These are phyloP conservation scores for Gliomastix tumulicola DNA, from an alignment of 2,329 filamentous ascomycete genomes.

Conservation along the genomic window DNA sequence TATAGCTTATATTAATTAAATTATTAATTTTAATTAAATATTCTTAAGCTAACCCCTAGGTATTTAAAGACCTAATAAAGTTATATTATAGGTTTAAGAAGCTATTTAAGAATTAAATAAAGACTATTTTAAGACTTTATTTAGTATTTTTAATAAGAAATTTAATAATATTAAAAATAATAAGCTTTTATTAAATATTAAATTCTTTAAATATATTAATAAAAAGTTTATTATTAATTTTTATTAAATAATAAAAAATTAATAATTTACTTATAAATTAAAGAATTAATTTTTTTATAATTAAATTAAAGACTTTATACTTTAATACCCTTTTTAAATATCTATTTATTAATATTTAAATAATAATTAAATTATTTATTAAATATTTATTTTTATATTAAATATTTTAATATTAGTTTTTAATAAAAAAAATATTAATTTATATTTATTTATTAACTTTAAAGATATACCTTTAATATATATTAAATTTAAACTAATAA, in stretches of 20 bases:
- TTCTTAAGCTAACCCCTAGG: no score
- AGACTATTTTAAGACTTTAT: no score
- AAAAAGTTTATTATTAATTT: no score
- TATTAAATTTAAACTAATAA: not conserved
- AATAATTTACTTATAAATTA: not conserved
- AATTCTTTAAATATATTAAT: not conserved
- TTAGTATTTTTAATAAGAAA: no score
- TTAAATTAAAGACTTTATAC: not conserved
- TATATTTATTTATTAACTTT: not conserved
- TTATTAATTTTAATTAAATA: no score
- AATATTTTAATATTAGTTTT: no score
- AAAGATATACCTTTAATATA: no score
- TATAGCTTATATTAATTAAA: no score
- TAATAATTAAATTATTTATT: not conserved
- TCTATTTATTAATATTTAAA: not conserved
- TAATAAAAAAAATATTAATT: not conserved
- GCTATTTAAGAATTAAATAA: no score
- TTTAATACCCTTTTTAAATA: not conserved
- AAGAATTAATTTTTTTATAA: not conserved
- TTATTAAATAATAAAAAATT: not conserved
- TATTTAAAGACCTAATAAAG: no score
- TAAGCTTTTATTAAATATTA: not conserved
- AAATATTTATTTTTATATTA: not conserved
- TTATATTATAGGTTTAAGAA: no score
- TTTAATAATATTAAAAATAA: no score